Conservation (phyloP, 2,329 filamentous ascomycete genomes). For the Trichoderma lentiforme region DNA sequence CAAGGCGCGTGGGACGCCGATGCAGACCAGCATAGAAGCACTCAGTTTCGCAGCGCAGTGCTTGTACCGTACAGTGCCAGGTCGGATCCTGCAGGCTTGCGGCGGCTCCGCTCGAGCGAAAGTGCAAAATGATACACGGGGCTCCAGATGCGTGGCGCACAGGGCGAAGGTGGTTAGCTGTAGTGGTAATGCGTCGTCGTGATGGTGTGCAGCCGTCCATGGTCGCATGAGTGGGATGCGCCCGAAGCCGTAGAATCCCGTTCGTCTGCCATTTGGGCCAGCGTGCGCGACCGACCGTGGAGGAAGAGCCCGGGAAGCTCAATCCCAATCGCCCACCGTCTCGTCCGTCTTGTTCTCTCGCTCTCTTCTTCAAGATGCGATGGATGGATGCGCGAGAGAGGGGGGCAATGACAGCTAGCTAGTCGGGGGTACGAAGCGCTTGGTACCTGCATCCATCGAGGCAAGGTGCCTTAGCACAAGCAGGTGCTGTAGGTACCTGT, state of each 20-base stretch:
- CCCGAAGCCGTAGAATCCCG: slow-evolving; percentile 13
- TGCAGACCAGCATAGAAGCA: neutral
- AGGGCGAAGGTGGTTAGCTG: slow-evolving; percentile 17
- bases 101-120: slow-evolving; percentile 12
- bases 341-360: neutral
- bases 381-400: neutral
- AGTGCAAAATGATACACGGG: neutral
- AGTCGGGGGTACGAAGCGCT: neutral
- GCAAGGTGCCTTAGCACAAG: neutral
- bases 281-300: neutral
- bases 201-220: slow-evolving; percentile 13
- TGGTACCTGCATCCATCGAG: neutral
- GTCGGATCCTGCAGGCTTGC: slow-evolving; percentile 13
- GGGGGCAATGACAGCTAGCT: neutral
- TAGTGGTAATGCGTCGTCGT: slow-evolving; percentile 9
- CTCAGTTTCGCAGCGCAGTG: neutral
- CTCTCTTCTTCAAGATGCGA: neutral
- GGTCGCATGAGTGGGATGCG: slow-evolving; percentile 16
- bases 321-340: neutral
- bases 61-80: slow-evolving; percentile 11
- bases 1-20: slow-evolving; percentile 18
- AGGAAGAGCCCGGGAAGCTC: neutral
- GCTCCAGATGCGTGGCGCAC: slow-evolving; percentile 13
- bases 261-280: neutral
- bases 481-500: neutral